These are phyloP conservation scores for Setaria italica DNA, from an alignment of 202 grass and related monocot genomes.

Conservation along the genomic window DNA sequence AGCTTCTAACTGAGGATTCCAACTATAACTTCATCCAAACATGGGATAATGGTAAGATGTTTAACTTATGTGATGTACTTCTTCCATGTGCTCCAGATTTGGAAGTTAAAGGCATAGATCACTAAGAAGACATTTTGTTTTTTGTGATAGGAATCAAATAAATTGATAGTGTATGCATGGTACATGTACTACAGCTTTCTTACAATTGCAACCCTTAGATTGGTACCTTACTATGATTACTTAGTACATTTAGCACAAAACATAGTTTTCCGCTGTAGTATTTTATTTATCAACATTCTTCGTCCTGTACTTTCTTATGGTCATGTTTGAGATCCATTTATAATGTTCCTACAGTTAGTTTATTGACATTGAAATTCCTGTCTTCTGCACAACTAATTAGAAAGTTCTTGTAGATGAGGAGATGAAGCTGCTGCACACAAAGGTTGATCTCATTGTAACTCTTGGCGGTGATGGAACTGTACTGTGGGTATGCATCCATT, in stretches of 20 bases:
- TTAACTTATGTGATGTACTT: conserved; percentile 26
- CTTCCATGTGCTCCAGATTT: conserved; percentile 29
- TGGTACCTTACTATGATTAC: background rate
- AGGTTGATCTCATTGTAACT: conserved; percentile 93
- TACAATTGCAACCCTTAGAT: conserved; percentile 2
- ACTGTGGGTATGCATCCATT: conserved; percentile 72
- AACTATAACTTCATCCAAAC: conserved; percentile 77
- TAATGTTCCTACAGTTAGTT: conserved; percentile 21
- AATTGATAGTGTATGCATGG: background rate
- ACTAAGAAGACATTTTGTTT: conserved; percentile 5
- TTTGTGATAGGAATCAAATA: conserved; percentile 13
- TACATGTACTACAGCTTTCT: background rate
- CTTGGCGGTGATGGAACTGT: conserved; percentile 97
- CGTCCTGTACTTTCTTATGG: background rate
- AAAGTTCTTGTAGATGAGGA: conserved; percentile 72
- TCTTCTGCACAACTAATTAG: conserved; percentile 55
- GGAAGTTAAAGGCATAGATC: conserved; percentile 10
- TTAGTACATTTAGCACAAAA: background rate
- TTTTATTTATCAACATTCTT: background rate
- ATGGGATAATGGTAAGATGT: conserved; percentile 83
- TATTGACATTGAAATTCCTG: background rate
- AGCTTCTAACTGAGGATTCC: conserved; percentile 67
- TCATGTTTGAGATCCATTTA: conserved; percentile 1
- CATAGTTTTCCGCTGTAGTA: conserved; percentile 21
- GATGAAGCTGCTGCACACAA: conserved; percentile 83